Conservation (phyloP, 2,329 filamentous ascomycete genomes). For the Colletotrichum caudatum region DNA sequence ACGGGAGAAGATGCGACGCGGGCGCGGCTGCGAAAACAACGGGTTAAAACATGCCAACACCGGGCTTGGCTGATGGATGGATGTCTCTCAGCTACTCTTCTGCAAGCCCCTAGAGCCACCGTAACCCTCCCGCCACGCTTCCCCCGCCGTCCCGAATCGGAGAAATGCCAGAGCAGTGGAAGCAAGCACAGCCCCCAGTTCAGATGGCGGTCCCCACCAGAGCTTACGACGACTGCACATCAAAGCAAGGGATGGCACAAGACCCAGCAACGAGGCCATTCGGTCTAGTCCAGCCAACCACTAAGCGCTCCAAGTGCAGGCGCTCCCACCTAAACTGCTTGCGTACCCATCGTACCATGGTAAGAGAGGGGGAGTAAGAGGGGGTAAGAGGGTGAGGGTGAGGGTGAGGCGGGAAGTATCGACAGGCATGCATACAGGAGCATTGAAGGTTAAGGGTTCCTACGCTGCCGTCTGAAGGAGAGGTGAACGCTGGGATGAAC, state of each 20-base stretch:
- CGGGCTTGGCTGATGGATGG: background rate
- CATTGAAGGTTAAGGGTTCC: background rate
- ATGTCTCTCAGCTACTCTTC: slow-evolving; percentile 10
- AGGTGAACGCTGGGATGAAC: slow-evolving; percentile 20
- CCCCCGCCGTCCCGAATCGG: slow-evolving; percentile 2
- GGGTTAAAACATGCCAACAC: slow-evolving; percentile 14
- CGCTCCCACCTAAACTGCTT: background rate
- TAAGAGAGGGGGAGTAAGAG: background rate
- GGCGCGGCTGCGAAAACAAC: slow-evolving; percentile 14
- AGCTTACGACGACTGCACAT: slow-evolving; percentile 42
- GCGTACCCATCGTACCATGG: background rate
- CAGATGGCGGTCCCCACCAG: slow-evolving; percentile 38
- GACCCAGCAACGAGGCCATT: slow-evolving; percentile 6
- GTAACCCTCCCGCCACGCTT: background rate
- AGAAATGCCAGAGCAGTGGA: background rate
- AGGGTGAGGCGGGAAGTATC: background rate
- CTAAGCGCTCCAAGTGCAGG: background rate
- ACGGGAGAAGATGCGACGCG: slow-evolving; percentile 19
- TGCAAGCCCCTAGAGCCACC: slow-evolving; percentile 28
- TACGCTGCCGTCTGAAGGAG: background rate
- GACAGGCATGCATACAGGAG: background rate
- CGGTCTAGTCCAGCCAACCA: background rate
- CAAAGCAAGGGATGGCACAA: slow-evolving; percentile 39
- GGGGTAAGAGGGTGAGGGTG: background rate
- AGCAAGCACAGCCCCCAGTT: slow-evolving; percentile 5